These are phyloP conservation scores for Balakata baccata DNA, from an alignment of 345 rosid genomes.

Conservation along the genomic window DNA sequence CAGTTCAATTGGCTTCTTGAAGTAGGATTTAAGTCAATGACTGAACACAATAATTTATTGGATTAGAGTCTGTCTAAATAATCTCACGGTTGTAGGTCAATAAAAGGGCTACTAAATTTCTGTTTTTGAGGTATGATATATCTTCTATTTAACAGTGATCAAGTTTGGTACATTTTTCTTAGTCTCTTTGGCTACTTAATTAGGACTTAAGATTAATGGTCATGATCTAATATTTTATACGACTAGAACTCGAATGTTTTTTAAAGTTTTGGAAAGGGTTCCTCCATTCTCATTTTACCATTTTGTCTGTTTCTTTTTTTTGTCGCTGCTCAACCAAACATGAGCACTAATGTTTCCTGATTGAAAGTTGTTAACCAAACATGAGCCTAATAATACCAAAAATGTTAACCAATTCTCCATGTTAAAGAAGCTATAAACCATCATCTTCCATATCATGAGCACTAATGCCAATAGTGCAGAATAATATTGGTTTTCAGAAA, in stretches of 20 bases:
- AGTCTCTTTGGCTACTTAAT: background rate
- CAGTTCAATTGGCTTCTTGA: background rate
- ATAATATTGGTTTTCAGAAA: background rate
- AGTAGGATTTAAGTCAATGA: background rate
- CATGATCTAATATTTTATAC: background rate
- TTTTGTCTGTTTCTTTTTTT: too few species aligned
- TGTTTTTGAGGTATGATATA: background rate
- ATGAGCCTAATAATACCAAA: constrained; percentile 9
- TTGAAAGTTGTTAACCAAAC: too few species aligned
- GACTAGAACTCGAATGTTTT: background rate
- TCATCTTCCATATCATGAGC: background rate
- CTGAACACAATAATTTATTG: background rate
- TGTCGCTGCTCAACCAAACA: too few species aligned
- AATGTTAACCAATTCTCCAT: background rate
- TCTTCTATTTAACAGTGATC: background rate
- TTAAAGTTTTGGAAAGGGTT: background rate
- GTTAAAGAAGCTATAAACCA: background rate
- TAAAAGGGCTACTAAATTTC: background rate
- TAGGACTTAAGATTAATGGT: background rate
- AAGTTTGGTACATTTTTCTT: background rate
- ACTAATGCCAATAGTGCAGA: background rate
- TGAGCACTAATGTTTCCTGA: too few species aligned
- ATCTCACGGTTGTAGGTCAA: background rate
- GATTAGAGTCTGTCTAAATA: background rate
- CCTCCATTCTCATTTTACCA: background rate